These are phyloP conservation scores for Phytophthora ramorum DNA, from an alignment of 352 stramenopile genomes.

Conservation along the genomic window DNA sequence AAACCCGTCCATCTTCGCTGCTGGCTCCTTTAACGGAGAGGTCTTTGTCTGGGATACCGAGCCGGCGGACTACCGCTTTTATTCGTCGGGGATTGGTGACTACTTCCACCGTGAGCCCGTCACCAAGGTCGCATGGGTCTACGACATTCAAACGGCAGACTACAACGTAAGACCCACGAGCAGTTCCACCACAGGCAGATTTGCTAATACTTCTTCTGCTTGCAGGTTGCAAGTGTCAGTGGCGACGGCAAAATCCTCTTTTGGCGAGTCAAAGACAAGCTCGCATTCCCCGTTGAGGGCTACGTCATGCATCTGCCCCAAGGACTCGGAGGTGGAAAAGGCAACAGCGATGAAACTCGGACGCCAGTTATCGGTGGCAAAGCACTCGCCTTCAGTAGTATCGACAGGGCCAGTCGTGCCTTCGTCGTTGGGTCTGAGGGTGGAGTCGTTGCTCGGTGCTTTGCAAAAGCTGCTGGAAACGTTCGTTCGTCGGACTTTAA, in stretches of 20 bases:
- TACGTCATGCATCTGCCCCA: slow-evolving; percentile 75
- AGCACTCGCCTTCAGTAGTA: slow-evolving; percentile 64
- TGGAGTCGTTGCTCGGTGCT: slow-evolving; percentile 72
- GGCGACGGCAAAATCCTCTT: slow-evolving; percentile 89
- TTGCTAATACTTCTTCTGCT: neutral
- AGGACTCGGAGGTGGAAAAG: slow-evolving; percentile 15
- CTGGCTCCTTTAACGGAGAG: slow-evolving; percentile 89
- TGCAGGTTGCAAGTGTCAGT: slow-evolving; percentile 75
- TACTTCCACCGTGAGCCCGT: slow-evolving; percentile 91
- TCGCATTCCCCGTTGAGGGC: slow-evolving; percentile 84
- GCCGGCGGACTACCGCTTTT: slow-evolving; percentile 69
- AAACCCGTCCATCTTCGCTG: slow-evolving; percentile 83
- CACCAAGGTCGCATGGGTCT: slow-evolving; percentile 84
- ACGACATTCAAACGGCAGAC: slow-evolving; percentile 69
- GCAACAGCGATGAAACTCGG: slow-evolving; percentile 11
- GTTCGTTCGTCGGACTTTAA: slow-evolving; percentile 72
- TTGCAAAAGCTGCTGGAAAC: slow-evolving; percentile 47
- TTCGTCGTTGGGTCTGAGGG: slow-evolving; percentile 84
- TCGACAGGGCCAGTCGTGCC: slow-evolving; percentile 72
- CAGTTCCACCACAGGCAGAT: neutral
- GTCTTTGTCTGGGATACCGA: slow-evolving; percentile 85
- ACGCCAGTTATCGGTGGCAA: slow-evolving; percentile 65
- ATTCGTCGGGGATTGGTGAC: slow-evolving; percentile 85
- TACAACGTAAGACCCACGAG: slow-evolving; percentile 60
- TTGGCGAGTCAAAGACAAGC: slow-evolving; percentile 89